Percentiles rank a stretch among this genome's conserved stretches.
Conservation (phyloP, 129 eudicot species). For the Arctium lappa region DNA sequence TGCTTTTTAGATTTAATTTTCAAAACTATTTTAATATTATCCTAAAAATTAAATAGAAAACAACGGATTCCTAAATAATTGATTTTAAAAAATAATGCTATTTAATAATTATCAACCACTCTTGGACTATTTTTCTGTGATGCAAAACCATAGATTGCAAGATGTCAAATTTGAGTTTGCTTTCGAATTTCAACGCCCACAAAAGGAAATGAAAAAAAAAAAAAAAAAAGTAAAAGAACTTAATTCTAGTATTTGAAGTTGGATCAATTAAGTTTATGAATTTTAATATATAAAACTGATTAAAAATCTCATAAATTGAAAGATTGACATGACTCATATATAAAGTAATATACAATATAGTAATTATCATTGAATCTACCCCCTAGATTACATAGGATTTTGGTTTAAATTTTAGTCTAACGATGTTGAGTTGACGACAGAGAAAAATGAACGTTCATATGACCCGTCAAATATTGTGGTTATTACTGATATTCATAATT, state of each 20-base stretch:
- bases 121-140: slow-evolving; percentile 19
- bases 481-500: not conserved
- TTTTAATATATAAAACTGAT: not conserved
- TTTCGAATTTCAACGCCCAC: slow-evolving; percentile 11
- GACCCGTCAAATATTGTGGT: not conserved
- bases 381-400: no score
- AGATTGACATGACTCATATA: no score
- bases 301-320: no score
- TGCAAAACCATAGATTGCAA: slow-evolving; percentile 11
- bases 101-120: slow-evolving; percentile 16
- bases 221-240: not conserved
- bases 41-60: not conserved
- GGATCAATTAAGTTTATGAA: not conserved
- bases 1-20: not conserved
- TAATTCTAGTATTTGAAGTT: not conserved
- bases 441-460: no score
- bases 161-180: slow-evolving; percentile 15
- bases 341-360: no score
- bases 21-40: not conserved
- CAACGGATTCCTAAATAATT: not conserved
- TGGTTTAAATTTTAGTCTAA: no score
- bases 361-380: not conserved
- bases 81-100: not conserved
- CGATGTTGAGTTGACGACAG: no score
- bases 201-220: not conserved